These are phyloP conservation scores for Centella asiatica DNA, from an alignment of 129 eudicot genomes.

Conservation along the genomic window DNA sequence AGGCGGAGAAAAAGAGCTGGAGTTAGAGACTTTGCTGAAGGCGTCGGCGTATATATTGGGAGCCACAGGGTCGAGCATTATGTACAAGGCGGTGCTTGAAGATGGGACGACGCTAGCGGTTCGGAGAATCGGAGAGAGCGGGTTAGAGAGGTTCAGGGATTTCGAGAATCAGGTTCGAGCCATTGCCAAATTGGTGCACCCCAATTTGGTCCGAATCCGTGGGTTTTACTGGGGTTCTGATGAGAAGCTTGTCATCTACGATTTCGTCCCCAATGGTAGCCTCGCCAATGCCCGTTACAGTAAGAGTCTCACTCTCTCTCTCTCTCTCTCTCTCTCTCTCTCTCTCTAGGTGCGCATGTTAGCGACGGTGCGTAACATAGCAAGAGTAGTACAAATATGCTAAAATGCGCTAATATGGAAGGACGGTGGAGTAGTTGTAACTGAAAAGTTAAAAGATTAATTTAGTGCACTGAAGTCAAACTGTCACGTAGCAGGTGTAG, in stretches of 20 bases:
- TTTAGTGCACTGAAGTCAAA: constrained; percentile 39
- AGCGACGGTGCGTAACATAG: constrained; percentile 13
- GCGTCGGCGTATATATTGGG: constrained; percentile 92
- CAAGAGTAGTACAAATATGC: too few species aligned
- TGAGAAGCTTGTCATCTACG: constrained; percentile 89
- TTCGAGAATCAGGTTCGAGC: constrained; percentile 73
- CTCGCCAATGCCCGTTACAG: constrained; percentile 89
- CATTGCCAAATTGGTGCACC: constrained; percentile 75
- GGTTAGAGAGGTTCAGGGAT: constrained; percentile 76
- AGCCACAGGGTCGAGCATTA: constrained; percentile 71
- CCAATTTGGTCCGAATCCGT: constrained; percentile 76
- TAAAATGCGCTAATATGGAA: constrained; percentile 9
- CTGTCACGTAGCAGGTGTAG: constrained; percentile 30
- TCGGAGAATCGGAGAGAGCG: constrained; percentile 70
- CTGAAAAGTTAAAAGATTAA: constrained; percentile 20
- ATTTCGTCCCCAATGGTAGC: constrained; percentile 89
- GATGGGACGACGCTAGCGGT: constrained; percentile 83
- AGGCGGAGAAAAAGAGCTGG: constrained; percentile 72
- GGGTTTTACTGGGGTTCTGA: constrained; percentile 94
- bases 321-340: neutral
- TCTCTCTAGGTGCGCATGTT: constrained; percentile 27
- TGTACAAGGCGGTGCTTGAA: constrained; percentile 87
- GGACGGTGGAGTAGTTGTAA: constrained; percentile 78
- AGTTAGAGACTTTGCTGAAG: constrained; percentile 70
- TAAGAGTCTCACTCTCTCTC: constrained; percentile 30